Evolutionary conservation across 1,284 basidiomycete species (phyloP), one percentile per base, ranked within the genome.

Genomic region (Cystobasidium pallidum): DNA sequence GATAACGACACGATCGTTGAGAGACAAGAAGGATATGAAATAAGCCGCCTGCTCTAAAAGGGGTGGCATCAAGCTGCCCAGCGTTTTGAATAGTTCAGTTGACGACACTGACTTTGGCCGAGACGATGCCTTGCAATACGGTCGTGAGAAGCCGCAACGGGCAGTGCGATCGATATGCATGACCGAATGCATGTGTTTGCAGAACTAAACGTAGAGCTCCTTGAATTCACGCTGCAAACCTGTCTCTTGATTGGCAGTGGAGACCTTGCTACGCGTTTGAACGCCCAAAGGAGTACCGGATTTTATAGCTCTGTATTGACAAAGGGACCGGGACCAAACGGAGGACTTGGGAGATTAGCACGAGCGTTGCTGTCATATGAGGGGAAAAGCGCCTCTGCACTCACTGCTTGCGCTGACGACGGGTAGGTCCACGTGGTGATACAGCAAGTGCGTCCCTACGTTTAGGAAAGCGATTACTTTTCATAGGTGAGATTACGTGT

Each of bases 321-420:
- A 41, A 19, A 21, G 32, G 7, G 17, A 39, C 7, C 32, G 36
- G 36, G 13, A 13, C 7, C 13, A 39, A 39, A 43, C n/a, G 41
- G 15, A 6, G n/a, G 47, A 24, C 17, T 41, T 26, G 32, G 6
- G 41, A 47, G 15, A 26, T 47, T n/a, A 63, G 28, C 26, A 28
- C 13, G 3, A 32, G 43, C 43, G 8, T 17, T 45, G 8, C 3
- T 3, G n/a, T 45, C 11, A 45, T 3, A 17, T 45, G 43, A n/a
- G n/a, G 19, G 3, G 43, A 17, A n/a, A 45, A n/a, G 11, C n/a
- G 3, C 10, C 2, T 36, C 3, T 34, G 39, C 36, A 64, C 68
- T 64, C 49, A 71, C 68, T 64, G 59, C 39, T 71, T 71, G n/a
- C 68, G 59, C 51, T 71, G 68, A 21, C 68, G 30, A 21, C 68